A percentile compares a stretch with the other conserved stretches of the same genome.
phyloP scores from a whole-genome alignment of 257 asterid species.

The Misopates orontium region DNA sequence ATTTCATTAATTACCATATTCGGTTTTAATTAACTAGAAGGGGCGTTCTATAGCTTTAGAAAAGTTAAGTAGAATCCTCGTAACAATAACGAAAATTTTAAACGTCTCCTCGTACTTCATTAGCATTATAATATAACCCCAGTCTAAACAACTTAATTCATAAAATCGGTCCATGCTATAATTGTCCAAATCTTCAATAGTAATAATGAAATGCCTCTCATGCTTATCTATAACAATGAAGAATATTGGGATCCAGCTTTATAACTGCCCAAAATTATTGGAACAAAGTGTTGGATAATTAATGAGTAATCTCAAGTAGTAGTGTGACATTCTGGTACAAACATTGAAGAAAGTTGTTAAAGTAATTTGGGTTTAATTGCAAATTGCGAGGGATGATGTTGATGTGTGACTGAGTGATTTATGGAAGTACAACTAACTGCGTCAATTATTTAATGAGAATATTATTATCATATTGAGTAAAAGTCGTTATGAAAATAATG shows the following conservation, averaged over 20 bases:
- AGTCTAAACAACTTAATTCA: too few relatives aligned
- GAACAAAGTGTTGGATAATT: constrained; percentile 12
- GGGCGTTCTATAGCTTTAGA: too few relatives aligned
- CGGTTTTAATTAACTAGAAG: too few relatives aligned
- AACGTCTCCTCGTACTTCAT: too few relatives aligned
- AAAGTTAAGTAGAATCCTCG: too few relatives aligned
- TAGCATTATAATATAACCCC: too few relatives aligned
- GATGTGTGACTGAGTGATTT: background rate
- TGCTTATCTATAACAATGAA: constrained; percentile 3
- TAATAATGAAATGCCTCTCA: background rate
- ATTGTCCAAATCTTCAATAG: too few relatives aligned
- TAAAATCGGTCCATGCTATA: too few relatives aligned
- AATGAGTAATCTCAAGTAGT: background rate
- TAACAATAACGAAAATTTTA: too few relatives aligned
- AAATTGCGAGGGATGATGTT: constrained; percentile 4
- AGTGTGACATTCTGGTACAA: background rate
- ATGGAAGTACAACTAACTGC: constrained; percentile 21
- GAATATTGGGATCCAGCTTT: constrained; percentile 25
- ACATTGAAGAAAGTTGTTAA: background rate
- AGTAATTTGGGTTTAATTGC: background rate
- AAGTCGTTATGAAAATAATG: background rate
- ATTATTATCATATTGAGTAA: background rate
- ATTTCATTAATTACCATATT: too few relatives aligned
- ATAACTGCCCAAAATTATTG: constrained; percentile 20
- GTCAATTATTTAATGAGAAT: background rate